Evolutionary conservation across 1,139 yeast species (phyloP).

Genomic region (Zygoascus sp.): DNA sequence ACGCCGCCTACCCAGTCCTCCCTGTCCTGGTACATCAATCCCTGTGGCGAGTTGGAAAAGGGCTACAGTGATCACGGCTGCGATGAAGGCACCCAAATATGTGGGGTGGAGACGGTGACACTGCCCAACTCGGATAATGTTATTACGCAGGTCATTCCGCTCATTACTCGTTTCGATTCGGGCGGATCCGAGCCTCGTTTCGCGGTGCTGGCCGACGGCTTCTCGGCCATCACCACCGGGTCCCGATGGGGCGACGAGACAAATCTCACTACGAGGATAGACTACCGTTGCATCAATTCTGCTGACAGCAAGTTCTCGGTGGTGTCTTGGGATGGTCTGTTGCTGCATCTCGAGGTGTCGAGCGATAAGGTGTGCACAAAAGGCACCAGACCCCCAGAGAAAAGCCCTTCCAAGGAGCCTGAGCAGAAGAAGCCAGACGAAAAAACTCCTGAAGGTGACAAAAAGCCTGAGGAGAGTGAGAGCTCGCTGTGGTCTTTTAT

Average conservation of each 20-base stretch:
- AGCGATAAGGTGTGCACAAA: constrained; percentile 42
- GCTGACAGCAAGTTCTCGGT: constrained; percentile 31
- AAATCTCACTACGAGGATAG: constrained; percentile 48
- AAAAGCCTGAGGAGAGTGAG: constrained; percentile 22
- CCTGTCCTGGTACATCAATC: constrained; percentile 62
- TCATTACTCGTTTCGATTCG: constrained; percentile 24
- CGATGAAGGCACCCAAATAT: constrained; percentile 60
- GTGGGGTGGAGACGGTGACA: constrained; percentile 47
- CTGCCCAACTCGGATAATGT: constrained; percentile 39
- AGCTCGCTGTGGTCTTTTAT: constrained; percentile 34
- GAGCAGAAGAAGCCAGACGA: constrained; percentile 29
- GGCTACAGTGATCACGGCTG: constrained; percentile 42
- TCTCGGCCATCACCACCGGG: constrained; percentile 47
- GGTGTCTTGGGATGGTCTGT: constrained; percentile 37
- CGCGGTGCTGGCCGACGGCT: constrained; percentile 37
- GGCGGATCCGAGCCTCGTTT: constrained; percentile 22
- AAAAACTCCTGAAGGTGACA: no score
- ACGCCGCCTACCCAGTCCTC: constrained; percentile 78
- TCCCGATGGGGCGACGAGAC: constrained; percentile 67
- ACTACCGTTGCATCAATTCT: constrained; percentile 48
- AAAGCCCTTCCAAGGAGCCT: constrained; percentile 16
- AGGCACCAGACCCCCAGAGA: constrained; percentile 17
- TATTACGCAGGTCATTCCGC: constrained; percentile 55
- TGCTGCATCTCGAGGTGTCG: constrained; percentile 34
- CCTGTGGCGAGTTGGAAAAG: constrained; percentile 51